Percentiles rank a stretch among this genome's conserved stretches.
These are phyloP conservation scores for Fraxinus ornus DNA, from an alignment of 305 asterid species.

Conservation along the genomic window DNA sequence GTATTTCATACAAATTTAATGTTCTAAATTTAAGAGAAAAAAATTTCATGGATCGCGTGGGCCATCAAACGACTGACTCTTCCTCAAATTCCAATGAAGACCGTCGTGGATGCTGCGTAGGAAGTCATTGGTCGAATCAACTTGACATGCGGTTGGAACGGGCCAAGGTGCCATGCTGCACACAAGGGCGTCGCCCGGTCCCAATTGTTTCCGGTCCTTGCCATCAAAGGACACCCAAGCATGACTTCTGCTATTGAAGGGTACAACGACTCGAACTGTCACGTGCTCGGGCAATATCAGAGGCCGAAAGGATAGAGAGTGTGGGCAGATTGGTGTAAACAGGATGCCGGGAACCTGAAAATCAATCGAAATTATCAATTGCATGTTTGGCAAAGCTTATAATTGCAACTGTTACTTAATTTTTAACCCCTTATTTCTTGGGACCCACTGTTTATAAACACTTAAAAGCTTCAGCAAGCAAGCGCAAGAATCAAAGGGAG, in stretches of 20 bases:
- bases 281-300: constrained; percentile 90
- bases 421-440: background rate
- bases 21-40: background rate
- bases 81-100: constrained; percentile 96
- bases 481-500: background rate
- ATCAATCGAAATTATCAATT: background rate
- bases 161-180: constrained; percentile 99
- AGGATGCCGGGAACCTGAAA: constrained; percentile 86
- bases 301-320: constrained; percentile 90
- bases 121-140: constrained; percentile 77
- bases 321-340: constrained; percentile 97
- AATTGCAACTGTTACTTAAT: background rate
- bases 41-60: constrained; percentile 50
- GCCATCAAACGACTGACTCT: constrained; percentile 80
- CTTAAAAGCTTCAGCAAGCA: background rate
- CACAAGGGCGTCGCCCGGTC: constrained; percentile 85
- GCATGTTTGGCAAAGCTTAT: background rate
- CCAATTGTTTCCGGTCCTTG: constrained; percentile 74
- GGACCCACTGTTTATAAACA: background rate
- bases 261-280: constrained; percentile 74
- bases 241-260: constrained; percentile 86
- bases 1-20: background rate
- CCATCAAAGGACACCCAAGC: constrained; percentile 99
- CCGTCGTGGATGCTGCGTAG: constrained; percentile 90
- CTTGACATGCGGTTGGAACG: constrained; percentile 90